Conservation (phyloP, 352 stramenopile genomes). For the Lagenidium sp. region DNA sequence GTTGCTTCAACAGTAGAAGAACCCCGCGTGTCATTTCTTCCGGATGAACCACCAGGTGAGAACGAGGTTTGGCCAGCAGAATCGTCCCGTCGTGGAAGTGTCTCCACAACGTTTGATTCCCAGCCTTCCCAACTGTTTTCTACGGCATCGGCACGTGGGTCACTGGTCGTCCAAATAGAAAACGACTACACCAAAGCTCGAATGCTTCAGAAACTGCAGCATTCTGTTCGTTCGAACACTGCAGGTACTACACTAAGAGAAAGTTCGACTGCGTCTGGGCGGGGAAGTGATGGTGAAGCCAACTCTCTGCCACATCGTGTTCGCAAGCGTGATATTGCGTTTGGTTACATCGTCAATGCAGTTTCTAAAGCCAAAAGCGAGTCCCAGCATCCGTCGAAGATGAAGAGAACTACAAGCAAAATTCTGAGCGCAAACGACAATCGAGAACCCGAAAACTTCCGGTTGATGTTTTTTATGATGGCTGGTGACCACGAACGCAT, state of each 20-base stretch:
- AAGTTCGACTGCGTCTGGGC: constrained; percentile 3
- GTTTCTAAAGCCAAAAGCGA: constrained; percentile 26
- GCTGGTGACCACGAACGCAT: constrained; percentile 87
- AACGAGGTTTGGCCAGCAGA: too few relatives aligned
- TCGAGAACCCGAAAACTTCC: constrained; percentile 85
- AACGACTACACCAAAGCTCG: constrained; percentile 48
- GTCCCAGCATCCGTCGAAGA: constrained; percentile 13
- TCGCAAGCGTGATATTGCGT: constrained; percentile 62
- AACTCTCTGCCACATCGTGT: constrained; percentile 21
- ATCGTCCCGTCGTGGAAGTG: constrained; percentile 1
- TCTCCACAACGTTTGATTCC: constrained; percentile 18
- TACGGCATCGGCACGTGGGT: constrained; percentile 20
- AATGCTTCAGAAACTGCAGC: constrained; percentile 59
- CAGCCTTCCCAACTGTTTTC: constrained; percentile 21
- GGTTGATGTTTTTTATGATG: constrained; percentile 92
- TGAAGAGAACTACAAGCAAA: constrained; percentile 13
- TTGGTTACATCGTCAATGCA: constrained; percentile 36
- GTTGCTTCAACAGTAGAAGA: constrained; percentile 22
- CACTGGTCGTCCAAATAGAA: constrained; percentile 40
- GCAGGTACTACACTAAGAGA: too few relatives aligned
- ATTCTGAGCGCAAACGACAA: constrained; percentile 7
- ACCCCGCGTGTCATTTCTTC: constrained; percentile 13
- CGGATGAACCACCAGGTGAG: constrained; percentile 1
- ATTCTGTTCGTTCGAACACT: too few relatives aligned
- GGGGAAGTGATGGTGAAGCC: constrained; percentile 1